Percentiles rank a stretch among this genome's conserved stretches.
phyloP scores from a whole-genome alignment of 1,284 basidiomycete genomes.

The Sanguinoderma infundibulare region DNA sequence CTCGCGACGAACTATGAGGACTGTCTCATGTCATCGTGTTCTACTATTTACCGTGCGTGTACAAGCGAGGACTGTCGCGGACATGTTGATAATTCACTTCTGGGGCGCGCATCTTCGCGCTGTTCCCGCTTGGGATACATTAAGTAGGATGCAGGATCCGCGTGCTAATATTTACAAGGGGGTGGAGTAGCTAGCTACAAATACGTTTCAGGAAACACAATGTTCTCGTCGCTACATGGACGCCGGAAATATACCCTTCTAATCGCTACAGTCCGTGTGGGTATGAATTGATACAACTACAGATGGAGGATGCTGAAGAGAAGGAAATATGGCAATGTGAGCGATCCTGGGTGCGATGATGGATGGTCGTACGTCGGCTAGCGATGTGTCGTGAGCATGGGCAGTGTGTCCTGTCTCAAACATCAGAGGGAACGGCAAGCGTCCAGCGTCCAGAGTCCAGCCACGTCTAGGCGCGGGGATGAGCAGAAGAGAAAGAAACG shows the following conservation, averaged over 20 bases:
- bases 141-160: background rate
- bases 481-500: background rate
- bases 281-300: slow-evolving; percentile 13
- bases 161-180: slow-evolving; percentile 19
- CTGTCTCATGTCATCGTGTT: background rate
- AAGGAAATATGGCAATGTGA: background rate
- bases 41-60: no score
- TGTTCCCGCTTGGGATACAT: slow-evolving; percentile 14
- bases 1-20: slow-evolving; percentile 3
- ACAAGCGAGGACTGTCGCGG: background rate
- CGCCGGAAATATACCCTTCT: slow-evolving; percentile 16
- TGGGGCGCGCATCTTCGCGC: background rate
- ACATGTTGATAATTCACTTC: background rate
- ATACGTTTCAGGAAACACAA: slow-evolving; percentile 1
- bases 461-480: background rate
- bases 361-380: slow-evolving; percentile 17
- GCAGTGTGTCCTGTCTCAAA: slow-evolving; percentile 8
- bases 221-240: slow-evolving; percentile 14
- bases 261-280: slow-evolving; percentile 20
- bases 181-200: background rate
- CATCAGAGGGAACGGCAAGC: slow-evolving; percentile 14
- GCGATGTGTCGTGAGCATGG: slow-evolving; percentile 17
- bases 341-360: background rate
- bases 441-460: slow-evolving; percentile 11
- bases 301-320: background rate